phyloP scores from a whole-genome alignment of 106 monocot genomes.

The Acorus gramineus region DNA sequence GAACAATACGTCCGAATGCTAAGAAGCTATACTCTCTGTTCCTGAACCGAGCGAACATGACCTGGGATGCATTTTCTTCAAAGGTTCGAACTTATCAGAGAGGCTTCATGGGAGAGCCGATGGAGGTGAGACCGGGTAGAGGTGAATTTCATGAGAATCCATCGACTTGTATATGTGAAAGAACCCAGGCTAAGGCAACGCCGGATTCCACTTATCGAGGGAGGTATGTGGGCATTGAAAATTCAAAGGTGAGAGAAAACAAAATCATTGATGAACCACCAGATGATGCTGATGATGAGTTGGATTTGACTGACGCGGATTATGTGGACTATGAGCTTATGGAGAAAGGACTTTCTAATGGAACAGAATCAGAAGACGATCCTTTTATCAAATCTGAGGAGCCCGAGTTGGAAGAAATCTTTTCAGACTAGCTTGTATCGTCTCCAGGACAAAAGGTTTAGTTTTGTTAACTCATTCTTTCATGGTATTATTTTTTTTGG shows the following conservation, averaged over 20 bases:
- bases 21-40: constrained; percentile 79
- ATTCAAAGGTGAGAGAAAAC: neutral
- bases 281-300: constrained; percentile 31
- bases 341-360: constrained; percentile 9
- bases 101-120: constrained; percentile 94
- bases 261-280: constrained; percentile 5
- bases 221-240: neutral
- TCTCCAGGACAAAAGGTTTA: neutral
- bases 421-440: constrained; percentile 42
- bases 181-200: too few relatives aligned
- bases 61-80: constrained; percentile 71
- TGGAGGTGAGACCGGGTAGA: constrained; percentile 79
- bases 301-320: constrained; percentile 35
- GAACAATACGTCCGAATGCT: constrained; percentile 88
- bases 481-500: neutral
- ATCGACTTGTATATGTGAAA: constrained; percentile 56
- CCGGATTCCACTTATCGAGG: too few relatives aligned
- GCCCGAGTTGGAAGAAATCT: constrained; percentile 52
- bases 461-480: constrained; percentile 1
- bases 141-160: constrained; percentile 96
- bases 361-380: constrained; percentile 21
- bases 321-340: constrained; percentile 34
- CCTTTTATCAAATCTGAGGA: constrained; percentile 24
- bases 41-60: constrained; percentile 53
- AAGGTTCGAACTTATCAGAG: constrained; percentile 59